Evolutionary conservation across 768 basidiomycete species (phyloP).

Genomic region (Phylloporus arenicola): DNA sequence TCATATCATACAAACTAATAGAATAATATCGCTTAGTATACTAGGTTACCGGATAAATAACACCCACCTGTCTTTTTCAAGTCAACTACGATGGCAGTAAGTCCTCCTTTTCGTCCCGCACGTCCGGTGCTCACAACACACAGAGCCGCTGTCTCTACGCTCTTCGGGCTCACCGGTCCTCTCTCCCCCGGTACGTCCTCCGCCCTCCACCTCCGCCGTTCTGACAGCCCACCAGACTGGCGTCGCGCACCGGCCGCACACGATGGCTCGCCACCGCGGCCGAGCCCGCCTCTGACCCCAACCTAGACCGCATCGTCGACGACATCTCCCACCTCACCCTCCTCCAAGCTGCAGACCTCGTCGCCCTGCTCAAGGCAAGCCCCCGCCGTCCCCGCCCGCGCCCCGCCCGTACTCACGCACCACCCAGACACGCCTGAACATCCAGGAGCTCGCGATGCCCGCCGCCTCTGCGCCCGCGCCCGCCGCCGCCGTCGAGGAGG

Average conservation of each 20-base stretch:
- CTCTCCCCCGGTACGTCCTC: slow-evolving; percentile 10
- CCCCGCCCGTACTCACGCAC: background rate
- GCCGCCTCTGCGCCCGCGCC: slow-evolving; percentile 60
- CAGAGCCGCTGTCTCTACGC: slow-evolving; percentile 21
- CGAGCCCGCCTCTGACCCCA: slow-evolving; percentile 53
- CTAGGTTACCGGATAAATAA: too few species aligned
- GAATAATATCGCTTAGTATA: too few species aligned
- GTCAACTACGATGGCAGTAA: slow-evolving; percentile 22
- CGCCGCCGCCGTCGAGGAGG: slow-evolving; percentile 54
- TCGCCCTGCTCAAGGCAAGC: slow-evolving; percentile 81
- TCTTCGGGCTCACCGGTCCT: slow-evolving; percentile 11
- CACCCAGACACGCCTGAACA: slow-evolving; percentile 80
- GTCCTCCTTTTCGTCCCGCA: background rate
- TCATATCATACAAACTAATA: too few species aligned
- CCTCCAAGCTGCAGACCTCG: slow-evolving; percentile 93
- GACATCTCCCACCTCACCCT: slow-evolving; percentile 86
- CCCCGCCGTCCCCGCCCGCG: background rate
- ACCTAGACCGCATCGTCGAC: slow-evolving; percentile 80
- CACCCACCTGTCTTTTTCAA: background rate
- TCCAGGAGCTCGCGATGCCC: slow-evolving; percentile 95
- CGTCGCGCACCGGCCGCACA: slow-evolving; percentile 31
- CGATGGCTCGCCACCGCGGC: slow-evolving; percentile 55
- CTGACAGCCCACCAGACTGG: slow-evolving; percentile 10
- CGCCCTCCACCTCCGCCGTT: background rate
- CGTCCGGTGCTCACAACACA: background rate